phyloP scores from a whole-genome alignment of 441 rosid genomes.

The Populus trichocarpa region DNA sequence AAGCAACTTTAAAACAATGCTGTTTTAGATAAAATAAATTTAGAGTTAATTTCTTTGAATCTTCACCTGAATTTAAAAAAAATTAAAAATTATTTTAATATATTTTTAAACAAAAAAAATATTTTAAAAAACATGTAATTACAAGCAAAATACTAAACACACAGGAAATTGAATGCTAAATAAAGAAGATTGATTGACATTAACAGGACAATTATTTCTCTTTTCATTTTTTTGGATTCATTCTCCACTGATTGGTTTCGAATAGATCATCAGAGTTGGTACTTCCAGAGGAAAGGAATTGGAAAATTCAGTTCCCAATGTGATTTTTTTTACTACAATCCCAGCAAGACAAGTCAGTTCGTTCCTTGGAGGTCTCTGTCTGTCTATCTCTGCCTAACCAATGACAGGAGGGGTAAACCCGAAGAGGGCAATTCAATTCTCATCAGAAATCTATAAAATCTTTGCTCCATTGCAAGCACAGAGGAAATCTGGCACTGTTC shows the following conservation, averaged over 20 bases:
- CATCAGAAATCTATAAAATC: background rate
- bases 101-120: too few species aligned
- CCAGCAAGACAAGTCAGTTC: conserved; percentile 15
- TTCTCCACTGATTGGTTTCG: background rate
- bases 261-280: background rate
- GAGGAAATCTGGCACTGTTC: conserved; percentile 8
- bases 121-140: too few species aligned
- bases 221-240: background rate
- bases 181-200: background rate
- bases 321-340: background rate
- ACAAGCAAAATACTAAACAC: too few species aligned
- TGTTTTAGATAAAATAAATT: too few species aligned
- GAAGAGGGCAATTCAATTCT: conserved; percentile 3
- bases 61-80: too few species aligned
- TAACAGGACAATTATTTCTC: background rate
- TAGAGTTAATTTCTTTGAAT: too few species aligned
- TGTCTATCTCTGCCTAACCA: background rate
- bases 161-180: background rate
- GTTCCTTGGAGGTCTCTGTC: conserved; percentile 7
- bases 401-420: background rate
- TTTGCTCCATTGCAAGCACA: background rate
- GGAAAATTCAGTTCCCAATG: background rate
- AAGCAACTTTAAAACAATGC: too few species aligned
- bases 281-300: background rate
- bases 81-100: too few species aligned